Conservation (phyloP, 2,329 filamentous ascomycete species). For the Plectosphaerella sp. region DNA sequence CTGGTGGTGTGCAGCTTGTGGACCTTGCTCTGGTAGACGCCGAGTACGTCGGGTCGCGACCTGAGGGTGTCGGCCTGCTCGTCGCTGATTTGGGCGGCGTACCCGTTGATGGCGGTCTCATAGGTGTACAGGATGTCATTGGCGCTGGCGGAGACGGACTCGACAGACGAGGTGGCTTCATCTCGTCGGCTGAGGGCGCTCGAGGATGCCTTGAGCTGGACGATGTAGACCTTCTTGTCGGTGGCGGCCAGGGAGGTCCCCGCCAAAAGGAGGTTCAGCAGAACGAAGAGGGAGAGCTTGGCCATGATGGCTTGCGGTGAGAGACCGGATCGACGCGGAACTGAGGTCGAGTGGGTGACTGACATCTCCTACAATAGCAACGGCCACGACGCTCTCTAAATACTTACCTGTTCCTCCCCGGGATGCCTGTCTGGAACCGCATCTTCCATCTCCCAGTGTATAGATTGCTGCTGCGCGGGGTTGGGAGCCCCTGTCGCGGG, state of each 20-base stretch:
- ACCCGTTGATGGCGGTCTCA: conserved; percentile 6
- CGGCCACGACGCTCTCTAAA: too few species aligned
- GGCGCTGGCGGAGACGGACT: conserved; percentile 1
- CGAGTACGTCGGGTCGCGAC: conserved; percentile 4
- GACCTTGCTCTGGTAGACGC: conserved; percentile 3
- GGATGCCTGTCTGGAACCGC: too few species aligned
- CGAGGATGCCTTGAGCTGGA: not conserved
- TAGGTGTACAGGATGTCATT: conserved; percentile 8
- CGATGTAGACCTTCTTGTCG: conserved; percentile 2
- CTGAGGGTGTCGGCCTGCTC: conserved; percentile 3
- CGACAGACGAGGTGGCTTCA: not conserved
- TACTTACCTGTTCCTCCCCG: too few species aligned
- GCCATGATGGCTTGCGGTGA: not conserved
- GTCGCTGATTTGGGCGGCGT: conserved; percentile 7
- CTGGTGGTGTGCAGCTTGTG: conserved; percentile 6
- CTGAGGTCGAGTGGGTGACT: too few species aligned
- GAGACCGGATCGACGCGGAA: too few species aligned
- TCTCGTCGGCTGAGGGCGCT: not conserved
- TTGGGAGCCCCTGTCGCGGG: too few species aligned
- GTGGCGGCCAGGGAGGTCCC: not conserved
- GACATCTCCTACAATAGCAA: too few species aligned
- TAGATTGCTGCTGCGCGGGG: too few species aligned
- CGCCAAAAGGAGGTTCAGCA: not conserved
- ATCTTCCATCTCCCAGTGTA: too few species aligned
- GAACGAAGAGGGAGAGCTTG: not conserved